Base-by-base conservation (phyloP, 495 filamentous ascomycete species). In the Lasiosphaeriaceae sp. region DNA sequence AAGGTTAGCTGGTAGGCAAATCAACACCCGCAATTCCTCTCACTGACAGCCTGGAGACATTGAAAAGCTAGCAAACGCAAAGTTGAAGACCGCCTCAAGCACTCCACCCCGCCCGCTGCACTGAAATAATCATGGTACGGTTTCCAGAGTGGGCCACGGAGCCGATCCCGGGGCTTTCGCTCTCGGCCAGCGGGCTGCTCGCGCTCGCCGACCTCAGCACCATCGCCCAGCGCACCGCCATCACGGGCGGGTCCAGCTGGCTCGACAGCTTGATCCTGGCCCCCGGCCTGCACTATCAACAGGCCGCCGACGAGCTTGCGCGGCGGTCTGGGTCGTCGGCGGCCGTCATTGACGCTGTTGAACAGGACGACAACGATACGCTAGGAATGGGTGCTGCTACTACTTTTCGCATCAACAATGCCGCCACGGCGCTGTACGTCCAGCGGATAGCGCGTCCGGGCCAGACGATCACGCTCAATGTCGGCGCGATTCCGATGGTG, bases 211-310 rank as follows among this genome's bases (percentile, higher is more conserved):
- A 86, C 60, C 73, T 86, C 20, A 66, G 73, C 12, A 80, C 77
- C 5, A 74, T 82, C 17, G 74, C 77, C 0, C 62, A 79, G 31
- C 74, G 83, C 20, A 86, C 83, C 3, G 76, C 74, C 16, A 71
- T 83, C 24, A 78, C 76, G 2, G 83, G 84, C 45, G 76, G 73
- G 2, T 71, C 79, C 0, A 71, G 71, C 5, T 76, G 76, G 62
- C 64, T 82, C 0, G 84, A 86, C 64, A 66, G 66, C 19, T 66
- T 86, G 5, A 63, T 85, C 22, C 72, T 86, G 0, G 81, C 78
- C 16, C 84, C 84, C 0, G 83, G 83, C 2, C 60, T 86, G 44
- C 83, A 86, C 70, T 77, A 76, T 49, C 82, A 86, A 58, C 83
- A 86, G 59, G 64, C 72, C 4, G 82, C 80, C n/a, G 78, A 77